Evolutionary conservation across 2,329 filamentous ascomycete genomes (phyloP), one percentile per base, ranked within the genome.

Genomic region (Cercospora zeae-maydis): DNA sequence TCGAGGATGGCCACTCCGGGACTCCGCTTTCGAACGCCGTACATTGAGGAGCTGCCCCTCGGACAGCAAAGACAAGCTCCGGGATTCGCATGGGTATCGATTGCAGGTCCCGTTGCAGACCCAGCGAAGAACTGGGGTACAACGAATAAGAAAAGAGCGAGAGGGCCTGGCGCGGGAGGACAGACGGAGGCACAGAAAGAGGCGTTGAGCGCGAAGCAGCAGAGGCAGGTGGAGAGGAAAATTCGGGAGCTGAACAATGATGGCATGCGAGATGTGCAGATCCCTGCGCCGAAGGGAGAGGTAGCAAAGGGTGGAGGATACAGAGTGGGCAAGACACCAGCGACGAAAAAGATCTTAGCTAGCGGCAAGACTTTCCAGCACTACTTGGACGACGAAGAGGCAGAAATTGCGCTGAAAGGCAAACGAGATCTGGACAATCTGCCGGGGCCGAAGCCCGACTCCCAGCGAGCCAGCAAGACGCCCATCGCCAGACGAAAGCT

Each of bases 11-110:
- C 62, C 30, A 61, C 62, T 31, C 65, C 68, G 54, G 66, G 70
- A 14, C 66, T 75, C 10, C 70, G 72, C 16, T 75, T 75, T 62
- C 69, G 70, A 14, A 88, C 87, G 83, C 85, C 85, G 69, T 89
- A 90, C 71, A 91, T 98, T 71, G 88, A 96, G 77, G 89, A 96
- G 70, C 81, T 97, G 62, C 90, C 91, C 36, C 80, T 79, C 62
- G 87, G 86, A 72, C 81, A 86, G 30, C 73, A 73, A 16, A 86
- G 86, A 65, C 87, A 86, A 14, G 90, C 91, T 1, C 92, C 93
- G 0, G 93, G 93, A 72, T 98, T 92, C 89, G 92, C 92, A 11
- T 96, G 96, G 75, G 91, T 97, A 1, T 88, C 92, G 31, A 91
- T 96, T 73, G 87, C 84, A 14, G 74, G 83, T 76, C 82, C 84